A percentile compares a stretch with the other conserved stretches of the same genome.
phyloP scores from a whole-genome alignment of 2,329 filamentous ascomycete genomes.

The Monosporascus sp. region DNA sequence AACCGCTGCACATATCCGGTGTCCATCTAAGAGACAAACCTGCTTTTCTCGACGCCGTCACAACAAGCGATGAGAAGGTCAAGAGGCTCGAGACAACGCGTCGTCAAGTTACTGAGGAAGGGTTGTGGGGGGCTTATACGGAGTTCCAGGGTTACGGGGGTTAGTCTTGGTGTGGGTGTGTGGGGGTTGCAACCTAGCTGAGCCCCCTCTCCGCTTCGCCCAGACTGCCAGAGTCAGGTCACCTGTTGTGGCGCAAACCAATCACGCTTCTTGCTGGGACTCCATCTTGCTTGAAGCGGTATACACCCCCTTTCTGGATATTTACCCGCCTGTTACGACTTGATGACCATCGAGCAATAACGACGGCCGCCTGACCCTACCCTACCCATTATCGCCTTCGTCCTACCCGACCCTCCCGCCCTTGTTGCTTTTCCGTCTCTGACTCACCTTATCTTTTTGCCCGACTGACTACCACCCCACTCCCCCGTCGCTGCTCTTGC shows the following conservation, averaged over 20 bases:
- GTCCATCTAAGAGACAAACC: neutral
- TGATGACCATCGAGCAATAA: neutral
- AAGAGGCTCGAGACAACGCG: neutral
- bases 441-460: neutral
- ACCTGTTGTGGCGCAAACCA: constrained; percentile 34
- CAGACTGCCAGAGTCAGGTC: constrained; percentile 24
- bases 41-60: neutral
- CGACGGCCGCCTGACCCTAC: neutral
- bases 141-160: neutral
- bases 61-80: neutral
- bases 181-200: neutral
- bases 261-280: constrained; percentile 22
- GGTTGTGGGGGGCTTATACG: neutral
- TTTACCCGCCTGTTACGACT: neutral
- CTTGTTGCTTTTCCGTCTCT: neutral
- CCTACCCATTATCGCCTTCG: neutral
- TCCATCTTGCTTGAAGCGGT: constrained; percentile 11
- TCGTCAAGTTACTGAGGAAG: neutral
- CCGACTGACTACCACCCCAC: neutral
- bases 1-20: neutral
- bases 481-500: neutral
- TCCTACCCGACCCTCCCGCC: neutral
- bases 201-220: neutral
- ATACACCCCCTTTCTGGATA: neutral
- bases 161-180: neutral